Base-by-base conservation (phyloP, 179 eudicot species). In the Pouteria campechiana region DNA sequence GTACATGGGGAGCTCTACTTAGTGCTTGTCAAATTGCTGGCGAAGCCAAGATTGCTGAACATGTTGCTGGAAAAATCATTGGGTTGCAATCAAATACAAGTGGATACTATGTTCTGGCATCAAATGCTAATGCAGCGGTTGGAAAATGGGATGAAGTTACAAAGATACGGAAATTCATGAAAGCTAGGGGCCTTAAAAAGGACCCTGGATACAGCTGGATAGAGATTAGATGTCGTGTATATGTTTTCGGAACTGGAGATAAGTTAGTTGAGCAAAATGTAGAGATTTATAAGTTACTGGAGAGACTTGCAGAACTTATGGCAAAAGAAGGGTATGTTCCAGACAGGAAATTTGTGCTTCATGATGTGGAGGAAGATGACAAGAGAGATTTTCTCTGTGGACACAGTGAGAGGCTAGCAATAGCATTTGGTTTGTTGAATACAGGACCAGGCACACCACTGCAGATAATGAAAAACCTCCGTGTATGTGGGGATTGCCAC, bases 191-290 rank as follows among this genome's bases (percentile, higher is more conserved):
- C 48, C 58, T 63, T 12, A 63, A 41, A 19, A 72, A 72, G 49
- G 64, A 63, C 28, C 70, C 67, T 35, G 78, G 74, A n/a, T 58
- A 57, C 47, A 67, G 78, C 48, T 72, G 74, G 78, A 25, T 67
- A 39, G 64, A 63, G 51, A 50, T 72, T 34, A 37, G 32, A 15
- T 48, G 54, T 28, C 51, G 28, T 46, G 59, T 67, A 29, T 67
- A 50, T 44, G 45, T 46, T 25, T 61, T 67, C 43, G 59, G 73
- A 6, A 44, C 63, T 31, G 68, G 62, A 20, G 62, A 66, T 53
- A 49, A 17, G 18, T 48, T 16, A 46, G 53, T 58, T 32, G 46
- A 65, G 27, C 61, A 65, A 48, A 48, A 47, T 61, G 63, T 48
- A 40, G 58, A 66, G 25, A 62, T 59, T 32, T 41, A 37, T 33